Evolutionary conservation across 257 asterid species (phyloP).

Genomic region (Echium plantagineum): DNA sequence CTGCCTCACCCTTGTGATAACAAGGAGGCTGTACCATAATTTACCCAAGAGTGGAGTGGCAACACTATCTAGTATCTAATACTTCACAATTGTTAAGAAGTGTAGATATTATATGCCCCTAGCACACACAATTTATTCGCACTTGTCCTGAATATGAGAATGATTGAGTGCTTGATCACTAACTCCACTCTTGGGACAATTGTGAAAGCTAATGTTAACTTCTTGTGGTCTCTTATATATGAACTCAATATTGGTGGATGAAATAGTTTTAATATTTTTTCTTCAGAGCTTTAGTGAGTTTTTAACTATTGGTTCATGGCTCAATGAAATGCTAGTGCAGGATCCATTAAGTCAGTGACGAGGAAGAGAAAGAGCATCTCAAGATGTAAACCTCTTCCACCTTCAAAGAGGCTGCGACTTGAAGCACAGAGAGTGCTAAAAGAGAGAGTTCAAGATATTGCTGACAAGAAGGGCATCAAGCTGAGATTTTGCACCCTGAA

Average conservation of each 20-base stretch:
- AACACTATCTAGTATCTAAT: too few species aligned
- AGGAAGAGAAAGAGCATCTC: constrained; percentile 50
- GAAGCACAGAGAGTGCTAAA: constrained; percentile 97
- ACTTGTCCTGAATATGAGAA: not conserved
- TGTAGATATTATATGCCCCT: too few species aligned
- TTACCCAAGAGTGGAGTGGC: too few species aligned
- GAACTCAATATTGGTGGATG: not conserved
- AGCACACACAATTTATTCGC: not conserved
- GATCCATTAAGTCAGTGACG: constrained; percentile 59
- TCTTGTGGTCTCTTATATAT: not conserved
- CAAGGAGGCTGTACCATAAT: too few species aligned
- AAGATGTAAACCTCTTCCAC: constrained; percentile 84
- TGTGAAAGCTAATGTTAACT: not conserved
- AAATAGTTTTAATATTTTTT: constrained; percentile 1
- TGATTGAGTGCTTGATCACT: too few species aligned
- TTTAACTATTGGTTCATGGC: constrained; percentile 72
- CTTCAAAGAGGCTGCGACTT: constrained; percentile 86
- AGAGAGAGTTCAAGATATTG: constrained; percentile 94
- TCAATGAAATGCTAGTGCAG: constrained; percentile 88
- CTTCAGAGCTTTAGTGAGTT: constrained; percentile 33
- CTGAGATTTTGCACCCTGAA: constrained; percentile 85
- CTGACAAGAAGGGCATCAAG: constrained; percentile 92
- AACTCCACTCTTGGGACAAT: not conserved
- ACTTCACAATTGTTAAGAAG: too few species aligned
- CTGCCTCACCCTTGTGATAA: too few species aligned